phyloP scores from a whole-genome alignment of 345 rosid genomes.

The Trapa bicornis region DNA sequence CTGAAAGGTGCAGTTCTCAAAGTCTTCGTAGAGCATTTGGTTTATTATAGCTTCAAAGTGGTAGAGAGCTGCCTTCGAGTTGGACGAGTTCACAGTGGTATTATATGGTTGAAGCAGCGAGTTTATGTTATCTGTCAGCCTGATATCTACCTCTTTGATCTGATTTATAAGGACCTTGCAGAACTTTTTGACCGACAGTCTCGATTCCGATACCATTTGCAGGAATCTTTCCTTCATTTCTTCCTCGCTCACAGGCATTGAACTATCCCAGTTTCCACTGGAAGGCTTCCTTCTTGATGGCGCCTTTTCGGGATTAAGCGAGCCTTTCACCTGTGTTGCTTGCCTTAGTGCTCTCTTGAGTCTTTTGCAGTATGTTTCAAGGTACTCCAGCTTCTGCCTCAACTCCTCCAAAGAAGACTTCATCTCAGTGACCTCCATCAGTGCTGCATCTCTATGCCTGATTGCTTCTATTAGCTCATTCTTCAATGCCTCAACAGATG shows the following conservation, averaged over 20 bases:
- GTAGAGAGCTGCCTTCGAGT: slow-evolving; percentile 59
- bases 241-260: slow-evolving; percentile 76
- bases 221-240: slow-evolving; percentile 85
- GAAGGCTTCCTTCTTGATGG: slow-evolving; percentile 24
- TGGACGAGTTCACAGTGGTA: slow-evolving; percentile 41
- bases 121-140: slow-evolving; percentile 45
- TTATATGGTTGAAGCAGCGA: slow-evolving; percentile 55
- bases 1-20: slow-evolving; percentile 70
- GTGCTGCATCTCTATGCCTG: slow-evolving; percentile 62
- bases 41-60: slow-evolving; percentile 77
- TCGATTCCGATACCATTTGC: slow-evolving; percentile 86
- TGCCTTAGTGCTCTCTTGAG: slow-evolving; percentile 69
- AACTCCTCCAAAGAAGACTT: slow-evolving; percentile 62
- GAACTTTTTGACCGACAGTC: slow-evolving; percentile 86
- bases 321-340: slow-evolving; percentile 34
- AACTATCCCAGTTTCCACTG: slow-evolving; percentile 10
- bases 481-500: slow-evolving; percentile 57
- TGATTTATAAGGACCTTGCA: slow-evolving; percentile 62
- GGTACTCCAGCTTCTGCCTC: slow-evolving; percentile 62
- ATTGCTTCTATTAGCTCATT: slow-evolving; percentile 66
- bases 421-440: slow-evolving; percentile 65
- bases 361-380: slow-evolving; percentile 73
- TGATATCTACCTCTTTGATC: slow-evolving; percentile 52
- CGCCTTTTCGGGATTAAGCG: slow-evolving; percentile 14
- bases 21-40: slow-evolving; percentile 76